These are phyloP conservation scores for Stachybotrys chlorohalonatus DNA, from an alignment of 2,329 filamentous ascomycete species.

Conservation along the genomic window DNA sequence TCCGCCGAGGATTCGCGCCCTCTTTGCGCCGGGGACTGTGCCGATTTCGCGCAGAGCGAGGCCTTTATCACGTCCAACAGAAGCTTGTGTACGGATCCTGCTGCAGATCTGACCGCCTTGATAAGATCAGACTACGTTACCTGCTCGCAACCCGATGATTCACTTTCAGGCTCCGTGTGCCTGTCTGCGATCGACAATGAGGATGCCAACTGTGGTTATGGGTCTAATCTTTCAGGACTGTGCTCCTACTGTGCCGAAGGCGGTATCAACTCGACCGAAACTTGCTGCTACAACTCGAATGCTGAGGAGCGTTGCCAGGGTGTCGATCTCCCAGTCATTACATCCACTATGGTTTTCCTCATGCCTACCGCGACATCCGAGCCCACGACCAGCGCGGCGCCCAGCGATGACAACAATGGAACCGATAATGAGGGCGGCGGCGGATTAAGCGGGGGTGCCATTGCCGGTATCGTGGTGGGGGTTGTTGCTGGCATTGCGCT, in stretches of 20 bases:
- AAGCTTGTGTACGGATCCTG: slow-evolving; percentile 60
- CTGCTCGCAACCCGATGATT: slow-evolving; percentile 73
- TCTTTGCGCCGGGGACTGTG: slow-evolving; percentile 83
- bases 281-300: slow-evolving; percentile 80
- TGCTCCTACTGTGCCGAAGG: slow-evolving; percentile 81
- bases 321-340: slow-evolving; percentile 70
- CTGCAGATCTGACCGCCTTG: slow-evolving; percentile 57
- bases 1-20: slow-evolving; percentile 57
- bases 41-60: slow-evolving; percentile 81
- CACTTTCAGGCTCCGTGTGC: slow-evolving; percentile 64
- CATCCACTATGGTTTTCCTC: slow-evolving; percentile 55
- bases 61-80: slow-evolving; percentile 70
- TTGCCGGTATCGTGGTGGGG: slow-evolving; percentile 85
- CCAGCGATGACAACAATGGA: slow-evolving; percentile 7
- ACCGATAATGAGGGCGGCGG: slow-evolving; percentile 19
- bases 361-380: slow-evolving; percentile 29
- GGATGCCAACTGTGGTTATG: slow-evolving; percentile 77
- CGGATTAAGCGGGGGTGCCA: slow-evolving; percentile 68
- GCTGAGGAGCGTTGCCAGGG: slow-evolving; percentile 64
- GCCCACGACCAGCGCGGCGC: slow-evolving; percentile 7
- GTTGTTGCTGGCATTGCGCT: slow-evolving; percentile 62
- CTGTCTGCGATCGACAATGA: slow-evolving; percentile 74
- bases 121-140: slow-evolving; percentile 89
- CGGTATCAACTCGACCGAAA: slow-evolving; percentile 86
- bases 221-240: slow-evolving; percentile 60